Evolutionary conservation across 2,329 filamentous ascomycete species (phyloP).

Genomic region (Colletotrichum tropicicola): DNA sequence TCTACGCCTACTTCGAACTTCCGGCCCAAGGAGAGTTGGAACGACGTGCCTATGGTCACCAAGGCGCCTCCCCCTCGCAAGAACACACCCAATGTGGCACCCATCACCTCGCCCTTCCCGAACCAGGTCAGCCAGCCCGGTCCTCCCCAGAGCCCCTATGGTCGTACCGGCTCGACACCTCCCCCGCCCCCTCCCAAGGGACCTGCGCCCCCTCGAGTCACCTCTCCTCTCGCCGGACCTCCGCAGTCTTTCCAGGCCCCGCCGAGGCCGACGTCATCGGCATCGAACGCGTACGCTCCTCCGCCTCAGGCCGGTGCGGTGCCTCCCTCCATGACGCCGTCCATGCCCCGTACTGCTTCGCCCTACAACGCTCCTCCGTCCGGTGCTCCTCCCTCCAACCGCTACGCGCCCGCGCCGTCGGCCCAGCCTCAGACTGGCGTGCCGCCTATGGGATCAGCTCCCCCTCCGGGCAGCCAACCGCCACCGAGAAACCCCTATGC

Average conservation of each 20-base stretch:
- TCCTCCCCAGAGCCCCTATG: conserved; percentile 67
- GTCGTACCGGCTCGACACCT: conserved; percentile 73
- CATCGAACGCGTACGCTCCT: conserved; percentile 72
- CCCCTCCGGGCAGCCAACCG: conserved; percentile 54
- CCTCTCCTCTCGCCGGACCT: conserved; percentile 73
- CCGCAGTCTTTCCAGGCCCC: conserved; percentile 56
- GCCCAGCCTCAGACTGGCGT: conserved; percentile 60
- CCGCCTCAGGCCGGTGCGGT: conserved; percentile 48
- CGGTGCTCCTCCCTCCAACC: conserved; percentile 73
- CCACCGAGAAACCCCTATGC: conserved; percentile 51
- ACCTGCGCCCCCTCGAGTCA: conserved; percentile 72
- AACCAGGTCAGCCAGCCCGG: conserved; percentile 65
- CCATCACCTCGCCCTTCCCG: conserved; percentile 80
- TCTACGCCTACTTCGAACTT: conserved; percentile 74
- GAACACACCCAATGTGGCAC: conserved; percentile 75
- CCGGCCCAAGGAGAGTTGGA: conserved; percentile 85
- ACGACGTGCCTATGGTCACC: conserved; percentile 88
- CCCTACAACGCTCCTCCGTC: conserved; percentile 86
- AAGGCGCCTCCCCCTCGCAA: conserved; percentile 78
- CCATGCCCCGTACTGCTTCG: conserved; percentile 78
- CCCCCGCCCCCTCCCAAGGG: conserved; percentile 88
- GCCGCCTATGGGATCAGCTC: conserved; percentile 45
- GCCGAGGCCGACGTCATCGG: conserved; percentile 63
- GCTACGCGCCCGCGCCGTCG: conserved; percentile 77
- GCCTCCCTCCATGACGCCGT: conserved; percentile 50